Conservation (phyloP, 139 green algal genomes). For the Chlorella vulgaris region DNA sequence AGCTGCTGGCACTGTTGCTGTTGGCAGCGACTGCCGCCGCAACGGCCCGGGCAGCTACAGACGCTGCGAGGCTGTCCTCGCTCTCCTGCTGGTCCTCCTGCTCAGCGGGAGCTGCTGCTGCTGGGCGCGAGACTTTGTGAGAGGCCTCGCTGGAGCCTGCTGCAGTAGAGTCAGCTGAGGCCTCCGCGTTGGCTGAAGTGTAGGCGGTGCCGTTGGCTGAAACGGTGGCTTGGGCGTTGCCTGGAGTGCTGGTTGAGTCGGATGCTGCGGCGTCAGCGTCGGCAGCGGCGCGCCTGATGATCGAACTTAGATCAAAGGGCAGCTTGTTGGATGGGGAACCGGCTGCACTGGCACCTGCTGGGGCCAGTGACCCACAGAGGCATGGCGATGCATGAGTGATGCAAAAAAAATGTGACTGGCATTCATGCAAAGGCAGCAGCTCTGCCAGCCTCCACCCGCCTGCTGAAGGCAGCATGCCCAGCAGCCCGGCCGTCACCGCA, state of each 20-base stretch:
- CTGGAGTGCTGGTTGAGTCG: no score
- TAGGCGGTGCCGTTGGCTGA: no score
- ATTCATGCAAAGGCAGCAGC: no score
- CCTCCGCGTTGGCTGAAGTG: no score
- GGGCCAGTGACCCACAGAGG: no score
- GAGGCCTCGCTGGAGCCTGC: background rate
- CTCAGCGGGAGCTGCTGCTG: no score
- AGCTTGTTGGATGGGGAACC: background rate
- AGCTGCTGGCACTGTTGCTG: background rate
- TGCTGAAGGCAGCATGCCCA: no score
- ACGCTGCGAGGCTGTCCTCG: background rate
- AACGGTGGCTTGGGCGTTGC: no score
- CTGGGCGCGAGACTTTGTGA: background rate
- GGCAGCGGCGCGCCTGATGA: conserved; percentile 2
- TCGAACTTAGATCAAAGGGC: conserved; percentile 11
- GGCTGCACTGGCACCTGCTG: no score
- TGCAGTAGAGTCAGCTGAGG: background rate
- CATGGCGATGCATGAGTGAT: no score
- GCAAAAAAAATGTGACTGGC: background rate
- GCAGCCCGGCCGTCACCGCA: no score
- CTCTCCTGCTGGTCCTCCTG: conserved; percentile 15
- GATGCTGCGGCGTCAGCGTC: background rate
- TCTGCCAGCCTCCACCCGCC: no score
- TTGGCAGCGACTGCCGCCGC: conserved; percentile 2
- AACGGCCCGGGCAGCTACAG: conserved; percentile 1